Percentiles rank a stretch among this genome's conserved stretches.
phyloP scores from a whole-genome alignment of 208 protist species.

The Trypanosoma rangeli region DNA sequence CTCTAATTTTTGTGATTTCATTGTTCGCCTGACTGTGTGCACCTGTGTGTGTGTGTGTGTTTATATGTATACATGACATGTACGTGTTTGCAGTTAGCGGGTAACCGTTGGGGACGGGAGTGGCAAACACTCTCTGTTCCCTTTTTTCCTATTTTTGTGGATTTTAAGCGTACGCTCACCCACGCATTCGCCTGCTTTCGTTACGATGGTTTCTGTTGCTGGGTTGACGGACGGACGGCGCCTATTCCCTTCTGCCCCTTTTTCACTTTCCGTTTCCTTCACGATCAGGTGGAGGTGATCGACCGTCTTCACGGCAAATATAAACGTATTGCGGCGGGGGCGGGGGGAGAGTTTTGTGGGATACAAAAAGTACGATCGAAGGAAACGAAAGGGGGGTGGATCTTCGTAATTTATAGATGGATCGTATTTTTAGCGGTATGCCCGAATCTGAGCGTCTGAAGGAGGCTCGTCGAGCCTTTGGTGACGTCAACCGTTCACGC shows the following conservation, averaged over 20 bases:
- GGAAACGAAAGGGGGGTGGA: neutral
- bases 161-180: too few relatives aligned
- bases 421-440: slow-evolving; percentile 29
- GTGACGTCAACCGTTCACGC: slow-evolving; percentile 62
- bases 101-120: neutral
- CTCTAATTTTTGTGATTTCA: slow-evolving; percentile 16
- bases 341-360: neutral
- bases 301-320: neutral
- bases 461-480: slow-evolving; percentile 61
- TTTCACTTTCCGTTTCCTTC: neutral
- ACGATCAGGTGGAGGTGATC: neutral
- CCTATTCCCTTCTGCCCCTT: neutral
- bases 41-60: neutral
- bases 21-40: neutral
- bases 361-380: neutral
- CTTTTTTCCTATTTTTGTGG: too few relatives aligned
- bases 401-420: slow-evolving; percentile 11
- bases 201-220: neutral
- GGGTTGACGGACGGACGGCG: neutral
- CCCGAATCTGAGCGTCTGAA: slow-evolving; percentile 39
- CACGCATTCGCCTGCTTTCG: too few relatives aligned
- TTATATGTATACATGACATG: neutral
- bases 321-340: neutral
- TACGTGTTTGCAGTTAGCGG: neutral
- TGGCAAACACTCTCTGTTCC: too few relatives aligned